Conservation (phyloP, 2,329 filamentous ascomycete genomes). For the Aquanectria penicillioides region DNA sequence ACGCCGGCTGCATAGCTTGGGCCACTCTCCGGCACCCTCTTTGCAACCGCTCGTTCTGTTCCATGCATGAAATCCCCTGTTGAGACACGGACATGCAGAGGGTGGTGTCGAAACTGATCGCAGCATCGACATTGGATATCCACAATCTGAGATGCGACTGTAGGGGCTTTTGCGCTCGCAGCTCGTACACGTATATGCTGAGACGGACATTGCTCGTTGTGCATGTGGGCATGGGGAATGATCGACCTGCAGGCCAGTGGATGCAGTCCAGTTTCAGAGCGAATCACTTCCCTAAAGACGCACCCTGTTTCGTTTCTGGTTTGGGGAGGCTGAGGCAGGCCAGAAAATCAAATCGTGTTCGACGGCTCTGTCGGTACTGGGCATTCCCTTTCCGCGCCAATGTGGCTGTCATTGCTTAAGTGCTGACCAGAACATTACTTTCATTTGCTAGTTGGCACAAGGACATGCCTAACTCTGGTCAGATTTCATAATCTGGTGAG, state of each 20-base stretch:
- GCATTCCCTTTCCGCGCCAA: neutral
- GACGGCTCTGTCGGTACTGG: neutral
- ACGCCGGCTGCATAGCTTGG: constrained; percentile 19
- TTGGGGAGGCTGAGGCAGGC: neutral
- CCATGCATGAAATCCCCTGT: constrained; percentile 13
- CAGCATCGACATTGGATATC: constrained; percentile 18
- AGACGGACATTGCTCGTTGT: neutral
- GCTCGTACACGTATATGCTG: neutral
- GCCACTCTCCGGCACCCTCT: constrained; percentile 9
- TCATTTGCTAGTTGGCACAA: neutral
- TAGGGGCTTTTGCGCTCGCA: neutral
- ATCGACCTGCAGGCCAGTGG: constrained; percentile 15
- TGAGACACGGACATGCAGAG: constrained; percentile 6
- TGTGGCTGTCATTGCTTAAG: constrained; percentile 4
- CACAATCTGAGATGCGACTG: constrained; percentile 17
- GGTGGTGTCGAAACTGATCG: constrained; percentile 7
- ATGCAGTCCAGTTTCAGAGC: neutral
- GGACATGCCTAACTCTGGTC: neutral
- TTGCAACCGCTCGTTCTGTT: constrained; percentile 7
- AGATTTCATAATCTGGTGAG: constrained; percentile 17
- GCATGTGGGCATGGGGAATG: constrained; percentile 9
- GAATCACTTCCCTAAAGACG: neutral
- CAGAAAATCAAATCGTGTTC: constrained; percentile 9
- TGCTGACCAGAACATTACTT: constrained; percentile 6
- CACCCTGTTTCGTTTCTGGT: neutral